Conservation (phyloP, 176 grass and related monocot genomes). For the Oropetium thomaeum region DNA sequence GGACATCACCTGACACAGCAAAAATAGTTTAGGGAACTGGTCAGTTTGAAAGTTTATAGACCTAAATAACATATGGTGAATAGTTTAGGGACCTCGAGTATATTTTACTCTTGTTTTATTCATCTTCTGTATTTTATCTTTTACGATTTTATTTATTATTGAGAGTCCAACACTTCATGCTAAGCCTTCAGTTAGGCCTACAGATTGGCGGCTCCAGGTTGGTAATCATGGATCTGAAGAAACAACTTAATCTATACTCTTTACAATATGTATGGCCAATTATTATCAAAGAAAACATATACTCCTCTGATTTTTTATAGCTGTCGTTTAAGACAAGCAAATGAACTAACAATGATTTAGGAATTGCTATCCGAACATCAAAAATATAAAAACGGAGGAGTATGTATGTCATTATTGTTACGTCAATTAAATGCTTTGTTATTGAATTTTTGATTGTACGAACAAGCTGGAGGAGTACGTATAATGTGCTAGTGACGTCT, state of each 20-base stretch:
- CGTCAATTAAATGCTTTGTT: neutral
- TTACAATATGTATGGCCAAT: neutral
- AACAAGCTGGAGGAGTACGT: neutral
- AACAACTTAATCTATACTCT: neutral
- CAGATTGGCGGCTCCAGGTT: conserved; percentile 14
- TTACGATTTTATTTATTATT: neutral
- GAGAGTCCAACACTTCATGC: neutral
- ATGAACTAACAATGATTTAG: too few species aligned
- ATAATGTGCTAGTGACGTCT: neutral
- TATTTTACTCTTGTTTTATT: too few species aligned
- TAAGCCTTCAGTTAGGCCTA: conserved; percentile 29
- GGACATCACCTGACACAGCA: too few species aligned
- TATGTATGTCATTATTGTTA: neutral
- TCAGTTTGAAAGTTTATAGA: too few species aligned
- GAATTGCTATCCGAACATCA: too few species aligned
- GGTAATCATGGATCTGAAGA: conserved; percentile 2
- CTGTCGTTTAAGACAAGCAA: too few species aligned
- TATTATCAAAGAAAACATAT: conserved; percentile 2
- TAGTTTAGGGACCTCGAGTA: too few species aligned
- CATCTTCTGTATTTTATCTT: neutral
- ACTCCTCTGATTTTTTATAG: too few species aligned
- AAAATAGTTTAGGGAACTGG: too few species aligned
- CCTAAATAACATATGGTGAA: too few species aligned
- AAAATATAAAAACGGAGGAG: too few species aligned
- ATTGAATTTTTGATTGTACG: neutral